Conservation (phyloP, 305 asterid genomes). For the Fraxinus xanthoxyloides region DNA sequence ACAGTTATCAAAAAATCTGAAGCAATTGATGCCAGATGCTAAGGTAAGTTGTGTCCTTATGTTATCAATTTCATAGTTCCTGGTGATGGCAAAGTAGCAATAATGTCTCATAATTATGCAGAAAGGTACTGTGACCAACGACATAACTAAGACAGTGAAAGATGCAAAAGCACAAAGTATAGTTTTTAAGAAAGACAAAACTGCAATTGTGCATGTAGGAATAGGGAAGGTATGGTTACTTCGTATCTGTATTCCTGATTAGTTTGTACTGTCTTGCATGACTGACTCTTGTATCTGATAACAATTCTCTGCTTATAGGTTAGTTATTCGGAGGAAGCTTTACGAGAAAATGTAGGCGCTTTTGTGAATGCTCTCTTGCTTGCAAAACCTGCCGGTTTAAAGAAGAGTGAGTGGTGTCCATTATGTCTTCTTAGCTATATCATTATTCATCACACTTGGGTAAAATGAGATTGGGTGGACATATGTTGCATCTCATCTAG, state of each 20-base stretch:
- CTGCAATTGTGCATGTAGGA: conserved; percentile 94
- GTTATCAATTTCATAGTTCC: conserved; percentile 21
- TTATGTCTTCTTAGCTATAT: conserved; percentile 5
- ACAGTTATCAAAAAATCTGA: conserved; percentile 74
- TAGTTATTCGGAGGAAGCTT: conserved; percentile 69
- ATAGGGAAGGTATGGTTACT: conserved; percentile 73
- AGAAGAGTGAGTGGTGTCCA: conserved; percentile 73
- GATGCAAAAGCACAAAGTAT: conserved; percentile 69
- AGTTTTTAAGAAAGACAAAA: conserved; percentile 86
- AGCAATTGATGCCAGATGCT: conserved; percentile 78
- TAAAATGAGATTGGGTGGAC: not conserved
- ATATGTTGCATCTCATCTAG: conserved; percentile 1
- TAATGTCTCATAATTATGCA: conserved; percentile 38
- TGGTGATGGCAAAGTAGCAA: conserved; percentile 1
- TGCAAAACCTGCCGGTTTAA: conserved; percentile 91
- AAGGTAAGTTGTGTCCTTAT: conserved; percentile 48
- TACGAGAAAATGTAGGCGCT: conserved; percentile 86
- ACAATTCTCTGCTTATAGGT: conserved; percentile 45
- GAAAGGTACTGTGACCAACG: conserved; percentile 90
- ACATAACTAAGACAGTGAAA: conserved; percentile 67
- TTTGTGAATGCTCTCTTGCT: conserved; percentile 86
- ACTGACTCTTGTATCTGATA: conserved; percentile 8
- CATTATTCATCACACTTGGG: conserved; percentile 9
- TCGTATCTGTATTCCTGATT: not conserved
- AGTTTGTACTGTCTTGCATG: conserved; percentile 3